Conservation (phyloP, 1,139 yeast genomes). For the Lodderomyces oxycetoniae region DNA sequence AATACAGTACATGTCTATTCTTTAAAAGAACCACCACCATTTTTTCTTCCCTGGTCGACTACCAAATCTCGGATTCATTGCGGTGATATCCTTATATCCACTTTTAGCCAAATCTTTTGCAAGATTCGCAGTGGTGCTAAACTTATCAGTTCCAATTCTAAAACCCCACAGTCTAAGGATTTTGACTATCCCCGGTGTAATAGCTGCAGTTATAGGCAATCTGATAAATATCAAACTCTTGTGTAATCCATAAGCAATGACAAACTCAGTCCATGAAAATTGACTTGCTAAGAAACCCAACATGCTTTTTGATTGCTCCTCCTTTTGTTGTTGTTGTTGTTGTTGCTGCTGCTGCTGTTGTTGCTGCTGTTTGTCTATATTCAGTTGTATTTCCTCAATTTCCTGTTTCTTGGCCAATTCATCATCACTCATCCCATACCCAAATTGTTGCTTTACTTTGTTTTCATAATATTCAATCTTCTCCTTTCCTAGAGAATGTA, state of each 20-base stretch:
- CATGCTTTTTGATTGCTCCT: constrained; percentile 5
- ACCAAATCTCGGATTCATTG: constrained; percentile 48
- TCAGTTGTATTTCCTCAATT: constrained; percentile 25
- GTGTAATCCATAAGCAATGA: constrained; percentile 90
- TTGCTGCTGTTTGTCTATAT: constrained; percentile 14
- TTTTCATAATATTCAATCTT: constrained; percentile 65
- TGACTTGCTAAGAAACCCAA: constrained; percentile 16
- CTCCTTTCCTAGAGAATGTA: constrained; percentile 84
- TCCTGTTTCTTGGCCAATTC: constrained; percentile 34
- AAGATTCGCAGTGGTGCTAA: constrained; percentile 30
- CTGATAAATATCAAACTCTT: constrained; percentile 78
- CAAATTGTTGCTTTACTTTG: constrained; percentile 53
- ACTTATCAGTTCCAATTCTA: constrained; percentile 56
- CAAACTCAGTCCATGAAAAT: constrained; percentile 62
- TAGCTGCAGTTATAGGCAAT: constrained; percentile 86
- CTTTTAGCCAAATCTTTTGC: constrained; percentile 17
- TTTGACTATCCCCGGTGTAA: constrained; percentile 76
- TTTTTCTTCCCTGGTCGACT: constrained; percentile 45
- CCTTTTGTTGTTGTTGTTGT: constrained; percentile 1
- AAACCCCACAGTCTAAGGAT: constrained; percentile 73
- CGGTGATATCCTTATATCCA: constrained; percentile 29
- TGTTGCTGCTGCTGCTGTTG: constrained; percentile 3
- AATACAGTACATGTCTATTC: too few relatives aligned
- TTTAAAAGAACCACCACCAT: constrained; percentile 58
- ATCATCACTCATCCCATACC: constrained; percentile 46